A percentile compares a stretch with the other conserved stretches of the same genome.
Conservation (phyloP, 139 green algal species). For the Auxenochlorella pyrenoidosa region DNA sequence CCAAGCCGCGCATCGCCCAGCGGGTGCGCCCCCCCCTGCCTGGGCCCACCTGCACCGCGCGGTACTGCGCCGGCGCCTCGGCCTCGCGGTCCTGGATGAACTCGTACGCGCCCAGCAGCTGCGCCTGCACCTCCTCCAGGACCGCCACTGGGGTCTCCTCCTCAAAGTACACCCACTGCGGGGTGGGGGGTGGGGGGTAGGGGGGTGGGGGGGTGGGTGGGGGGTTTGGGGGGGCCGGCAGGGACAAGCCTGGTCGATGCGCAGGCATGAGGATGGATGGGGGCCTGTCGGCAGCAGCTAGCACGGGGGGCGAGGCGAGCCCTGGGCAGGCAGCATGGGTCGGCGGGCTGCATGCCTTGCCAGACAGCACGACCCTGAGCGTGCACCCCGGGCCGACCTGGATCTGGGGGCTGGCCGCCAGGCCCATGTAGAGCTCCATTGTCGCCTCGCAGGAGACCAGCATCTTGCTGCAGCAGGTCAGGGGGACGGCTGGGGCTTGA, state of each 20-base stretch:
- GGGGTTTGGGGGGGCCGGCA: too few species aligned
- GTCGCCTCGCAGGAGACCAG: conserved; percentile 76
- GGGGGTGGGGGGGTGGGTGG: too few species aligned
- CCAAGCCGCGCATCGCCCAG: too few species aligned
- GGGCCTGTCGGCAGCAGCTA: background rate
- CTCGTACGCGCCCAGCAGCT: conserved; percentile 32
- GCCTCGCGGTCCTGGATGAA: conserved; percentile 89
- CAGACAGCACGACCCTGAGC: background rate
- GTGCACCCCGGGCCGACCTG: conserved; percentile 37
- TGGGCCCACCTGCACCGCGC: conserved; percentile 70
- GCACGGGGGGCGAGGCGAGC: background rate
- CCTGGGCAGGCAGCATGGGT: background rate
- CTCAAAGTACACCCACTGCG: conserved; percentile 15
- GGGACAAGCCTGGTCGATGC: background rate
- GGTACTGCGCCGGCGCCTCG: conserved; percentile 83
- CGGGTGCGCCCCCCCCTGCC: background rate
- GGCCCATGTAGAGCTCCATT: conserved; percentile 80
- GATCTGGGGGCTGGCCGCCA: conserved; percentile 67
- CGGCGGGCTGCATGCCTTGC: background rate
- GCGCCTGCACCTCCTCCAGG: conserved; percentile 41
- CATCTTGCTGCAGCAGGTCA: conserved; percentile 42
- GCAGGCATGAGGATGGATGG: background rate
- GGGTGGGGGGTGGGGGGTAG: too few species aligned
- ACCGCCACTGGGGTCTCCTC: background rate
- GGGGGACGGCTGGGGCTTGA: background rate